Base-by-base conservation (phyloP, 768 basidiomycete genomes). In the Lanmaoa pseudosensibilis region DNA sequence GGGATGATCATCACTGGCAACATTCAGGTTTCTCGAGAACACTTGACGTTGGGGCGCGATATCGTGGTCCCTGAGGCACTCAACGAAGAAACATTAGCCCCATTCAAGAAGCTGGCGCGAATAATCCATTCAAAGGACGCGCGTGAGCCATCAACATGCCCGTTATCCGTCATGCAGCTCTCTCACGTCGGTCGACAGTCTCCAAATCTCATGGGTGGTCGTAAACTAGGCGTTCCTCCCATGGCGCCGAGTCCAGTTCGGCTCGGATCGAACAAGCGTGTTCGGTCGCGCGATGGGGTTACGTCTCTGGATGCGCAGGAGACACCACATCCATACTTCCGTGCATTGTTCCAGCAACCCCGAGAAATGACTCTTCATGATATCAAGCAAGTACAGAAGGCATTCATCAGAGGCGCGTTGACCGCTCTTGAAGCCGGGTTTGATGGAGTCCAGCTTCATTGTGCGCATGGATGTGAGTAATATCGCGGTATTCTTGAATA, bases 1-100 rank as follows among this genome's bases (percentile, higher is more conserved):
- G 95, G 92, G 0, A 91, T 97, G 80, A 74, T 96, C 45, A 69
- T 95, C 30, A 92, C 94, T 0, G 95, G 95, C 4, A 94, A 94
- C 60, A 80, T 92, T 5, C 88, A 90, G 64, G 83, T 94, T 27
- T 78, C 79, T 27, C 57, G 57, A 0, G 69, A 76, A 1, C 92
- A 94, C 65, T 75, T 93, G 3, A 74, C 83, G 5, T 74, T 94
- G 25, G 91, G 89, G 18, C 80, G 87, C 36, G 92, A 93, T 65
- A 74, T 90, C 9, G 70, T 83, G n/a, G 59, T 88, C 3, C 89
- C 88, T 0, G 61, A 65, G 11, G 60, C 58, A 0, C 52, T 85
- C 49, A 73, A 75, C 3, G 68, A 78, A 13, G 73, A 77, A 13
- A 74, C 76, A 0, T 52, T 87, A 9, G 65, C 65, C 2, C 80